A percentile compares a stretch with the other conserved stretches of the same genome.
Evolutionary conservation across 495 filamentous ascomycete genomes (phyloP).

Genomic region (Opeltia flavorubescens): DNA sequence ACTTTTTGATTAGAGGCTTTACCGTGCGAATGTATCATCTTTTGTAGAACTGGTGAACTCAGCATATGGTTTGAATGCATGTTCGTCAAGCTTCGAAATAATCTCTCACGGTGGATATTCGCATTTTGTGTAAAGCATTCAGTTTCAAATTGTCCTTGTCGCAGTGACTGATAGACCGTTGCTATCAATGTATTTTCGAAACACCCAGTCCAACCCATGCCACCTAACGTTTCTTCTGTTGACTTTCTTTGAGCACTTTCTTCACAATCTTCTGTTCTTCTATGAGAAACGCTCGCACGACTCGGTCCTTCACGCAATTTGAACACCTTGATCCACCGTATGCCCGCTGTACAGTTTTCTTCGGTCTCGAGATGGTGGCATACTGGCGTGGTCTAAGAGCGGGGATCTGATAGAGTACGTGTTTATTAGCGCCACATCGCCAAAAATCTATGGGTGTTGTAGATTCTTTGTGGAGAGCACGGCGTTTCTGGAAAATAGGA

Average conservation of each 20-base stretch:
- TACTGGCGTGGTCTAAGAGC: slow-evolving; percentile 97
- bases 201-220: background rate
- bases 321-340: slow-evolving; percentile 97
- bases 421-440: background rate
- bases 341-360: slow-evolving; percentile 97
- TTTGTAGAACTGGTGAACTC: too few species aligned
- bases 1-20: too few species aligned
- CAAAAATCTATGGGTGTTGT: too few species aligned
- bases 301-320: slow-evolving; percentile 94
- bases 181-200: background rate
- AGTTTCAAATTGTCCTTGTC: too few species aligned
- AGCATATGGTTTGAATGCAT: background rate
- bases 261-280: slow-evolving; percentile 99
- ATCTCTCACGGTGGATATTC: too few species aligned
- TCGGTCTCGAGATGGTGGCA: slow-evolving; percentile 84
- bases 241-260: slow-evolving; percentile 96
- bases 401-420: slow-evolving; percentile 52
- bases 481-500: slow-evolving; percentile 5
- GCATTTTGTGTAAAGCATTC: too few species aligned
- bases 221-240: slow-evolving; percentile 60
- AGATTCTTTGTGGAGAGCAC: too few species aligned
- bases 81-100: background rate
- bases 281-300: slow-evolving; percentile 95
- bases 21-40: too few species aligned
- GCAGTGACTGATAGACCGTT: background rate